Evolutionary conservation across 2,329 filamentous ascomycete species (phyloP), one percentile per base, ranked within the genome.

Genomic region (Colletotrichum sp.): DNA sequence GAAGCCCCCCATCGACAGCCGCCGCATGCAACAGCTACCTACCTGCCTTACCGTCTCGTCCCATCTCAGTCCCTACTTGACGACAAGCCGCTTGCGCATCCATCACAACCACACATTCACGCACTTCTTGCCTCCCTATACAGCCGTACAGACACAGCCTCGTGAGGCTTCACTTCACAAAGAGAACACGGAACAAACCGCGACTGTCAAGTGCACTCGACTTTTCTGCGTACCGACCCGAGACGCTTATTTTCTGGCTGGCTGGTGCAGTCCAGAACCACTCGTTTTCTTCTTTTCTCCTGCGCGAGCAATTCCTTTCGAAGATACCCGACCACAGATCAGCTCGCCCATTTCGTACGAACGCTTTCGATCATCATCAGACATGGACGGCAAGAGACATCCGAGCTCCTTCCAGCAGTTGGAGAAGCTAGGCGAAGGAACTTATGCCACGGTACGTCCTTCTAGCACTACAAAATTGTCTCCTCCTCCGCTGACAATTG

Each of bases 331-430:
- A 52, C 44, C 44, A 21, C 10, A 21, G 44, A 13, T n/a, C 36
- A 67, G 26, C 34, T 28, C 24, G 24, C 16, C 64, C n/a, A 13
- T 21, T 34, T 32, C 30, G 59, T 34, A 21, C n/a, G n/a, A 13
- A 21, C 10, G 28, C 28, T 32, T 34, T 34, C 30, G n/a, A 6
- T 18, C n/a, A 34, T 30, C 39, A 69, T 10, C 72, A 62, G 55
- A 77, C 77, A 99, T 99, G 96, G 96, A 98, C 87, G 95, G 95
- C 83, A 95, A 98, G 85, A 90, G 95, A 82, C 95, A 98, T 82
- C 96, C 96, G 72, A 98, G 95, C 88, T 99, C 96, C 78, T 99
- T 99, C 90, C 96, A 99, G 91, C 97, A 99, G 92, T 92, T 99
- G 85, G 97, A 99, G 87, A 99, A 96, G 94, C 91, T 99, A 79